Percentiles rank a stretch among this genome's conserved stretches.
These are phyloP conservation scores for Chondrostereum purpureum DNA, from an alignment of 1,284 basidiomycete species.

Conservation along the genomic window DNA sequence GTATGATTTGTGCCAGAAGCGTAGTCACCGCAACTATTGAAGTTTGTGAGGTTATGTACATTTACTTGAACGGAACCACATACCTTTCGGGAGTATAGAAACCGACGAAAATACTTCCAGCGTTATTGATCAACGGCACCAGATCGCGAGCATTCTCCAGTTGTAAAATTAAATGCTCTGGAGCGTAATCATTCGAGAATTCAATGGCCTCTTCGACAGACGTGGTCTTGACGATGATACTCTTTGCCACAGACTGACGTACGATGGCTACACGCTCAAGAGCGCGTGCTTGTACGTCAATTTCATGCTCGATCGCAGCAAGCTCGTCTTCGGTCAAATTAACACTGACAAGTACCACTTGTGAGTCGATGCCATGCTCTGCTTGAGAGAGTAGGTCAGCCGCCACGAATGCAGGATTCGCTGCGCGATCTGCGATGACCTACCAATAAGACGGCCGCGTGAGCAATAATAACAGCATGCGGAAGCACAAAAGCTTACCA, in stretches of 20 bases:
- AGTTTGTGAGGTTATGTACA: too few species aligned
- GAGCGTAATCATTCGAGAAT: constrained; percentile 97
- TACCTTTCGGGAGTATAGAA: constrained; percentile 92
- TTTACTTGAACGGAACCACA: constrained; percentile 18
- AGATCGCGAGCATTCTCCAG: constrained; percentile 63
- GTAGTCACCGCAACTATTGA: constrained; percentile 88
- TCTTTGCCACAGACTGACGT: constrained; percentile 86
- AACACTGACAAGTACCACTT: constrained; percentile 90
- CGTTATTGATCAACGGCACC: constrained; percentile 75
- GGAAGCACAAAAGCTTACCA: constrained; percentile 75
- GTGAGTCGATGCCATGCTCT: constrained; percentile 96
- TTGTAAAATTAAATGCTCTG: constrained; percentile 93
- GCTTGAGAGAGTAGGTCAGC: constrained; percentile 97
- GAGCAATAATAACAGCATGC: not conserved
- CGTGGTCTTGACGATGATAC: constrained; percentile 76
- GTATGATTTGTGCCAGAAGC: constrained; percentile 99
- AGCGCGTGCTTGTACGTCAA: constrained; percentile 84
- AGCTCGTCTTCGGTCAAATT: constrained; percentile 60
- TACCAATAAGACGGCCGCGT: constrained; percentile 22
- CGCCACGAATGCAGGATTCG: constrained; percentile 88
- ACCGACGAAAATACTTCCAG: constrained; percentile 96
- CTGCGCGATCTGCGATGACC: constrained; percentile 89
- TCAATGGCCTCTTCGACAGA: constrained; percentile 71
- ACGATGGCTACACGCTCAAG: constrained; percentile 89
- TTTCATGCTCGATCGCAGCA: constrained; percentile 73